Conservation (phyloP, 495 filamentous ascomycete species). For the Hypoxylon cercidicola region DNA sequence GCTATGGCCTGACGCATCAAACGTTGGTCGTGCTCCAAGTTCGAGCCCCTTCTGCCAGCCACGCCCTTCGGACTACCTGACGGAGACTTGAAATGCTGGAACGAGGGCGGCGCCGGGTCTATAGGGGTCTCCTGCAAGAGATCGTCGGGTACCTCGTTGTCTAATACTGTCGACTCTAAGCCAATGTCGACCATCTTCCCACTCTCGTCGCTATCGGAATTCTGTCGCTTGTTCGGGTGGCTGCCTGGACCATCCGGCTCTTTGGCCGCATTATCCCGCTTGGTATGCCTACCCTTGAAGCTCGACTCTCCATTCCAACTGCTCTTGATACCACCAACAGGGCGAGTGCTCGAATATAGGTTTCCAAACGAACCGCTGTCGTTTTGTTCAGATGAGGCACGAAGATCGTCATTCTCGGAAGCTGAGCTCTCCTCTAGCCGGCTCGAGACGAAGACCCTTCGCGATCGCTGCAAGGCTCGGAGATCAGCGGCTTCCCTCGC, state of each 20-base stretch:
- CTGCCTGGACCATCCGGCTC: constrained; percentile 55
- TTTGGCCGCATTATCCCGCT: constrained; percentile 46
- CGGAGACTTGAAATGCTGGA: constrained; percentile 77
- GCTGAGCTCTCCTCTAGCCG: constrained; percentile 83
- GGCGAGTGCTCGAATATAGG: constrained; percentile 47
- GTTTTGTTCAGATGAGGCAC: constrained; percentile 65
- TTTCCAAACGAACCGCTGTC: constrained; percentile 54
- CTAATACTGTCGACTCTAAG: constrained; percentile 71
- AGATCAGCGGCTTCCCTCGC: constrained; percentile 93
- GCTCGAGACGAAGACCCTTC: constrained; percentile 85
- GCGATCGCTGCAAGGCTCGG: constrained; percentile 88
- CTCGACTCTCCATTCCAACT: constrained; percentile 66
- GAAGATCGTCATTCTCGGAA: constrained; percentile 72
- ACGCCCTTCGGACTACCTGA: constrained; percentile 34
- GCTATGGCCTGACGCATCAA: constrained; percentile 46
- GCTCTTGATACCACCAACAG: constrained; percentile 65
- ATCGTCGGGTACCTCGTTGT: constrained; percentile 69
- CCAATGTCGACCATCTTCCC: constrained; percentile 88
- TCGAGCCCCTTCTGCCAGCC: constrained; percentile 37
- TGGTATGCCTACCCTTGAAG: constrained; percentile 45
- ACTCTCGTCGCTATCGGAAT: constrained; percentile 63
- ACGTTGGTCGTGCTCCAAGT: constrained; percentile 45
- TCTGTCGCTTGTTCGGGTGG: constrained; percentile 55
- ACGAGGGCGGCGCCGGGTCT: constrained; percentile 82
- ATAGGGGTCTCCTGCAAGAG: constrained; percentile 63